Percentiles rank a stretch among this genome's conserved stretches.
These are phyloP conservation scores for Dactylellina drechsleri DNA, from an alignment of 2,329 filamentous ascomycete genomes.

Conservation along the genomic window DNA sequence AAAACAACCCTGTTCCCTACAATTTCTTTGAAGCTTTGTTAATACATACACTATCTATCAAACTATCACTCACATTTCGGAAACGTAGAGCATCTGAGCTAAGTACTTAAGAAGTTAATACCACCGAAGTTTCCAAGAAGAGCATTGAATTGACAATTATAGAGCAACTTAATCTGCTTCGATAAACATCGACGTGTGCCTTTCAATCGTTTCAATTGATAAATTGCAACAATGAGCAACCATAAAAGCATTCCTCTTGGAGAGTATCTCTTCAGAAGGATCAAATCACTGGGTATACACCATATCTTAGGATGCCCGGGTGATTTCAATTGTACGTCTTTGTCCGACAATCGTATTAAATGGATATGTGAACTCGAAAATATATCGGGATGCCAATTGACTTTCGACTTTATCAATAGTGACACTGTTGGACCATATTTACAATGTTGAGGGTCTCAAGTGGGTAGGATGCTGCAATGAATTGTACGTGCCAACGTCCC, in stretches of 20 bases:
- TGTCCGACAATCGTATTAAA: too few species aligned
- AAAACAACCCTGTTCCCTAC: constrained; percentile 29
- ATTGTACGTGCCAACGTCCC: constrained; percentile 48
- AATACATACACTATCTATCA: neutral
- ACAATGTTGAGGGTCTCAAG: constrained; percentile 60
- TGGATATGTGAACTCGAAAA: neutral
- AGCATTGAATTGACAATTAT: too few species aligned
- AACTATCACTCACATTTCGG: neutral
- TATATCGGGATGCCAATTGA: neutral
- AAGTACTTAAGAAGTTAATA: too few species aligned
- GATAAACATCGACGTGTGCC: too few species aligned
- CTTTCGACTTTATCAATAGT: constrained; percentile 12
- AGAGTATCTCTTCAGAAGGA: constrained; percentile 58
- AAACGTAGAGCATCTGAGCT: too few species aligned
- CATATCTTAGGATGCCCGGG: constrained; percentile 59
- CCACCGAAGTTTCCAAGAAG: too few species aligned
- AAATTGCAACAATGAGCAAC: constrained; percentile 34
- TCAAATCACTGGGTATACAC: constrained; percentile 58
- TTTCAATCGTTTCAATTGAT: too few species aligned
- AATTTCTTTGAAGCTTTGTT: constrained; percentile 4
- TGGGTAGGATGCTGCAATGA: constrained; percentile 62
- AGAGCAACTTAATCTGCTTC: too few species aligned
- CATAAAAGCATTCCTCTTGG: constrained; percentile 57
- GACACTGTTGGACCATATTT: constrained; percentile 60
- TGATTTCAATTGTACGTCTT: constrained; percentile 59